Evolutionary conservation across 306 rosid species (phyloP).

Genomic region (Quercus ilex): DNA sequence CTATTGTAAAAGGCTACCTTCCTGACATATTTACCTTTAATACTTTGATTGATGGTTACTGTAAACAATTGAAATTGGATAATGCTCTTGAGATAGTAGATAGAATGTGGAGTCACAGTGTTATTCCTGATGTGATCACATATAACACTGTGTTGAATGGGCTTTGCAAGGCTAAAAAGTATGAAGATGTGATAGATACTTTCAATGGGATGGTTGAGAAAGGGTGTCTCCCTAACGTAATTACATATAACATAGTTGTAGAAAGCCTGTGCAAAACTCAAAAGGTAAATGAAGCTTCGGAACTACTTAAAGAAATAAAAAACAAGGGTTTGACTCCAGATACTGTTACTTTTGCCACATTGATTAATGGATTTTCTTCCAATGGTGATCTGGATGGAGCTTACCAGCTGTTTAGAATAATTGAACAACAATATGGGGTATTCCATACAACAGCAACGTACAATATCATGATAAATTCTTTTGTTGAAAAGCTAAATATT

Average conservation of each 20-base stretch:
- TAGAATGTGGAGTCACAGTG: conserved; percentile 77
- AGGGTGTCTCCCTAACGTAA: conserved; percentile 60
- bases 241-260: conserved; percentile 67
- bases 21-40: conserved; percentile 86
- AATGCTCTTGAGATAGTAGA: conserved; percentile 54
- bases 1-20: conserved; percentile 66
- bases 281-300: conserved; percentile 57
- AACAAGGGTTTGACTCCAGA: conserved; percentile 62
- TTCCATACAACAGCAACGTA: conserved; percentile 65
- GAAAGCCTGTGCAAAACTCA: conserved; percentile 80
- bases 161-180: conserved; percentile 75
- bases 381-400: conserved; percentile 75
- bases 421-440: conserved; percentile 39
- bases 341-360: conserved; percentile 62
- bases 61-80: conserved; percentile 67
- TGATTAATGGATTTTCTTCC: conserved; percentile 61
- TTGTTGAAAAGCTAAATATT: conserved; percentile 63
- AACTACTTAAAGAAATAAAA: conserved; percentile 59
- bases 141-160: conserved; percentile 81
- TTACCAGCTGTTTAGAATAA: conserved; percentile 50
- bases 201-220: conserved; percentile 67
- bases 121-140: conserved; percentile 85
- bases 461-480: conserved; percentile 66
- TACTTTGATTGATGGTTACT: conserved; percentile 84
- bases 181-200: conserved; percentile 58